These are phyloP conservation scores for Chlamydomonas incerta DNA, from an alignment of 139 green algal species.

Conservation along the genomic window DNA sequence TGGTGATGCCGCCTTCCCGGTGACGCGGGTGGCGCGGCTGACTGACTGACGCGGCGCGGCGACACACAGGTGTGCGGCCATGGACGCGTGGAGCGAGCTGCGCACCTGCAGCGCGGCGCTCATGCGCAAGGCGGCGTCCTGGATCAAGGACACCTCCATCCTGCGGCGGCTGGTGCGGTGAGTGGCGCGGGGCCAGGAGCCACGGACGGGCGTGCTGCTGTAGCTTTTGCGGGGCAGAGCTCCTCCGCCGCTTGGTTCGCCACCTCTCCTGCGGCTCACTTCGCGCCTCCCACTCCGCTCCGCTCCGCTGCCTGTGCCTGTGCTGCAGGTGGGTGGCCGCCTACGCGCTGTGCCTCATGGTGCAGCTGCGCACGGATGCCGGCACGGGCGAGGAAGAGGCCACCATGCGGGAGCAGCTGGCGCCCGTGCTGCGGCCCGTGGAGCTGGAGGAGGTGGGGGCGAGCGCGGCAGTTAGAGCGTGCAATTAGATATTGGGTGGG, in stretches of 20 bases:
- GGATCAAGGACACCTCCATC: constrained; percentile 15
- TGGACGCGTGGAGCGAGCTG: constrained; percentile 41
- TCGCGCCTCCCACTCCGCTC: no score
- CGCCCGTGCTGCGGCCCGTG: constrained; percentile 7
- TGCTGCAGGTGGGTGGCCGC: constrained; percentile 24
- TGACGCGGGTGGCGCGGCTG: no score
- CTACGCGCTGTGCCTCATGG: constrained; percentile 50
- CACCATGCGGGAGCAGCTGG: constrained; percentile 10
- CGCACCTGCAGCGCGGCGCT: constrained; percentile 25
- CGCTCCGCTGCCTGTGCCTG: no score
- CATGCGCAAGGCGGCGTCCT: constrained; percentile 46
- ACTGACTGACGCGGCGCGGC: no score
- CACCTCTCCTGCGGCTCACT: no score
- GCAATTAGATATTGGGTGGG: no score
- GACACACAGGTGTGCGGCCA: constrained; percentile 16
- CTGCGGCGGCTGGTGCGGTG: constrained; percentile 42
- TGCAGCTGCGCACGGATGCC: constrained; percentile 36
- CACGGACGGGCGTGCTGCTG: no score
- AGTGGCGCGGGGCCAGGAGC: no score
- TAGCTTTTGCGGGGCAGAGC: no score
- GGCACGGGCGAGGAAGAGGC: neutral
- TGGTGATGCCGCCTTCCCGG: no score
- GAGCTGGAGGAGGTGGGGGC: constrained; percentile 34
- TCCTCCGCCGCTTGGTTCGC: no score
- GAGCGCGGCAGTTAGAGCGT: no score